A percentile compares a stretch with the other conserved stretches of the same genome.
phyloP scores from a whole-genome alignment of 2,329 filamentous ascomycete genomes.

The Aspergillus tanneri region DNA sequence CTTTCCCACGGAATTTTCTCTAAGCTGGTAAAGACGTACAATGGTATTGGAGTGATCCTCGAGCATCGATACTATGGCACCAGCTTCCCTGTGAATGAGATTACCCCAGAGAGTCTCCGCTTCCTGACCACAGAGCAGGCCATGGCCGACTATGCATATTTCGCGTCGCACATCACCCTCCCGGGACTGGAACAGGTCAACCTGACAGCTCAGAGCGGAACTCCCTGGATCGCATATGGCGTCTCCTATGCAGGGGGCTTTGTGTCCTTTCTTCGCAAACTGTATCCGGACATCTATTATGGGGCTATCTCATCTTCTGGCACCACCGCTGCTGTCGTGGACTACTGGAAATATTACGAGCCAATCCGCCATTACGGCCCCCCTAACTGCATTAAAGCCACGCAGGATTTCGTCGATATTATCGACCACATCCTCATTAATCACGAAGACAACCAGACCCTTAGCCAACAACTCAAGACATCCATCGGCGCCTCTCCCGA shows the following conservation, averaged over 20 bases:
- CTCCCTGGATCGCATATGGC: slow-evolving; percentile 76
- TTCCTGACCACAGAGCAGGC: slow-evolving; percentile 84
- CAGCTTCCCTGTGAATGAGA: slow-evolving; percentile 66
- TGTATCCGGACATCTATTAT: slow-evolving; percentile 77
- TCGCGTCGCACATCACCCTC: slow-evolving; percentile 71
- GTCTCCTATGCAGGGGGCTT: slow-evolving; percentile 82
- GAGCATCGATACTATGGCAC: slow-evolving; percentile 86
- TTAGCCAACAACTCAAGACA: slow-evolving; percentile 51
- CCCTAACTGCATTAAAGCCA: slow-evolving; percentile 62
- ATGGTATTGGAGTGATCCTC: slow-evolving; percentile 74
- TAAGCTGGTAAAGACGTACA: slow-evolving; percentile 67
- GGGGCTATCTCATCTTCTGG: slow-evolving; percentile 78
- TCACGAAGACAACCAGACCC: slow-evolving; percentile 43
- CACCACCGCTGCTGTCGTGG: slow-evolving; percentile 72
- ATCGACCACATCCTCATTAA: slow-evolving; percentile 59
- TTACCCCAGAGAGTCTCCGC: slow-evolving; percentile 68
- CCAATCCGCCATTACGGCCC: slow-evolving; percentile 58
- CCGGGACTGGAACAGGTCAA: slow-evolving; percentile 66
- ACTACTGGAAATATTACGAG: slow-evolving; percentile 69
- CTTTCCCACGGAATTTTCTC: slow-evolving; percentile 76
- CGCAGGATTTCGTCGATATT: slow-evolving; percentile 60
- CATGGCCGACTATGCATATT: slow-evolving; percentile 77
- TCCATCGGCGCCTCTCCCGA: slow-evolving; percentile 49
- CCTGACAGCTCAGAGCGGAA: slow-evolving; percentile 62
- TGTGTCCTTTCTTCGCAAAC: slow-evolving; percentile 70